Evolutionary conservation across 805 yeast genomes (phyloP).

Genomic region (Nadsonia fulvescens): DNA sequence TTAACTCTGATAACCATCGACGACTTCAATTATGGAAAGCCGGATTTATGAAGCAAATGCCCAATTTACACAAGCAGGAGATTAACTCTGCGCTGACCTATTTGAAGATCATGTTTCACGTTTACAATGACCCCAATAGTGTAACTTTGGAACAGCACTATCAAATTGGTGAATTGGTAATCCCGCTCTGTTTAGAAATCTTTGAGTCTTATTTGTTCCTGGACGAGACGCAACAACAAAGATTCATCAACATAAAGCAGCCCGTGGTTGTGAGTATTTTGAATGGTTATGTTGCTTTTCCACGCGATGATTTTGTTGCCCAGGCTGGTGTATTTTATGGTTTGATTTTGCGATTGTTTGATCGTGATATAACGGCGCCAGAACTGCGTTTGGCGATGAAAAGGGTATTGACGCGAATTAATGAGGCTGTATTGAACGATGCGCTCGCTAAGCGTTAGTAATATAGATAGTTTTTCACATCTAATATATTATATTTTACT

Average conservation of each 20-base stretch:
- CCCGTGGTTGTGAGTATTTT: constrained; percentile 83
- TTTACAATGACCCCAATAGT: constrained; percentile 45
- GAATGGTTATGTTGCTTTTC: constrained; percentile 65
- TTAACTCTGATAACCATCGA: constrained; percentile 76
- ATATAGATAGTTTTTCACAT: too few relatives aligned
- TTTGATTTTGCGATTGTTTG: constrained; percentile 17
- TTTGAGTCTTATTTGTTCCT: constrained; percentile 51
- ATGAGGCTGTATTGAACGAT: too few relatives aligned
- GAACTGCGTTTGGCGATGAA: too few relatives aligned
- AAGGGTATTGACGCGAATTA: too few relatives aligned
- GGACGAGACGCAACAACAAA: constrained; percentile 42
- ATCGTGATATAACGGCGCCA: constrained; percentile 21
- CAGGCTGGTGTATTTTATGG: constrained; percentile 16
- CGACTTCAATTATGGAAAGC: constrained; percentile 82
- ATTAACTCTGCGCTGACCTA: constrained; percentile 77
- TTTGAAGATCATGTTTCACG: constrained; percentile 59
- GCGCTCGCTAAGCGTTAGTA: too few relatives aligned
- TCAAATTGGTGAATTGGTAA: constrained; percentile 32
- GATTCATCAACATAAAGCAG: constrained; percentile 71
- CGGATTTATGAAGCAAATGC: constrained; percentile 80
- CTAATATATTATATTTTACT: too few relatives aligned
- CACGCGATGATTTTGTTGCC: constrained; percentile 23
- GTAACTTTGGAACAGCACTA: constrained; percentile 26
- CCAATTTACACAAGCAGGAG: constrained; percentile 84
- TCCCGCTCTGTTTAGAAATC: constrained; percentile 56